A percentile compares a stretch with the other conserved stretches of the same genome.
phyloP scores from a whole-genome alignment of 805 yeast species.

The Monosporozyma siamensis region DNA sequence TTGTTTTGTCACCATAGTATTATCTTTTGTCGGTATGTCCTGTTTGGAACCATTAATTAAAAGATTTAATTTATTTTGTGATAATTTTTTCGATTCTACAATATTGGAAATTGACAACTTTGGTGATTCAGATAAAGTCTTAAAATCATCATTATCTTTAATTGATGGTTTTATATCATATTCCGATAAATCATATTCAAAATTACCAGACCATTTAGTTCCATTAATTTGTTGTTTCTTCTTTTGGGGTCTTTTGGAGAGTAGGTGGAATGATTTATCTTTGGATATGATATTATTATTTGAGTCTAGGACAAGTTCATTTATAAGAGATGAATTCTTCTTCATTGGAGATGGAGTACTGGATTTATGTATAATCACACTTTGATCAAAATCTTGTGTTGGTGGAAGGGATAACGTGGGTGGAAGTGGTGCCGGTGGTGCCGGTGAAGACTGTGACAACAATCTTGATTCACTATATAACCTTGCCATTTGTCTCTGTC shows the following conservation, averaged over 20 bases:
- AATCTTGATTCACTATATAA: slow-evolving; percentile 3
- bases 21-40: no score
- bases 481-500: slow-evolving; percentile 21
- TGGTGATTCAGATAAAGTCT: neutral
- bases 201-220: slow-evolving; percentile 24
- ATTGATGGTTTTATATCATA: slow-evolving; percentile 9
- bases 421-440: no score
- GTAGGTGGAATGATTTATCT: neutral
- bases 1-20: no score
- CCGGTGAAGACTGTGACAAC: no score
- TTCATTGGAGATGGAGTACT: slow-evolving; percentile 21
- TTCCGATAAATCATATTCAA: slow-evolving; percentile 23
- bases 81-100: slow-evolving; percentile 2
- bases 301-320: neutral
- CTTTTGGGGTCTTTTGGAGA: neutral
- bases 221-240: slow-evolving; percentile 12
- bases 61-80: slow-evolving; percentile 11
- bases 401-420: neutral
- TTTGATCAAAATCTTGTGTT: neutral
- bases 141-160: no score
- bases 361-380: slow-evolving; percentile 10
- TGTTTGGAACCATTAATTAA: slow-evolving; percentile 8
- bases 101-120: neutral
- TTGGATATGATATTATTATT: neutral
- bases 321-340: neutral